Percentiles rank a stretch among this genome's conserved stretches.
Evolutionary conservation across 345 rosid species (phyloP).

Genomic region (Durio zibethinus): DNA sequence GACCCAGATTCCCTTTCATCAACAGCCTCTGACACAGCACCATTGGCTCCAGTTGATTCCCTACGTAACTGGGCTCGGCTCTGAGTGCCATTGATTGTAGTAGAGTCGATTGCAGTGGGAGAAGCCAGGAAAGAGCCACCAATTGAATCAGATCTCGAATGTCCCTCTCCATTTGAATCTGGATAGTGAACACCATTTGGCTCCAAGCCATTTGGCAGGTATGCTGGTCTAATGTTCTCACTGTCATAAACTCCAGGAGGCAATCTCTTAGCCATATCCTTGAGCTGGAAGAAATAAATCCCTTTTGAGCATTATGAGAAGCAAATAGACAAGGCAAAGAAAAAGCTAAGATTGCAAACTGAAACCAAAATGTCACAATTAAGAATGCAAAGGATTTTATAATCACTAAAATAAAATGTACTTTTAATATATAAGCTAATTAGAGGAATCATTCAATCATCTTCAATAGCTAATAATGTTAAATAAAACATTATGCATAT

Average conservation of each 20-base stretch:
- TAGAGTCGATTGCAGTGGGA: slow-evolving; percentile 35
- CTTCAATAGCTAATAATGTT: background rate
- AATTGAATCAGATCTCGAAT: slow-evolving; percentile 62
- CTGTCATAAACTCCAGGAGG: slow-evolving; percentile 66
- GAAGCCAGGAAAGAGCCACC: slow-evolving; percentile 49
- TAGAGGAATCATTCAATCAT: background rate
- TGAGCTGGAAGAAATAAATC: slow-evolving; percentile 50
- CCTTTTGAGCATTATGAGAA: background rate
- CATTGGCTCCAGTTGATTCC: slow-evolving; percentile 43
- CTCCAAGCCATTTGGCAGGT: slow-evolving; percentile 60
- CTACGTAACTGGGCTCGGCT: slow-evolving; percentile 32
- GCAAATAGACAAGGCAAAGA: background rate
- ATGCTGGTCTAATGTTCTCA: slow-evolving; percentile 43
- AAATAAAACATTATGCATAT: background rate
- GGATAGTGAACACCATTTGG: slow-evolving; percentile 56
- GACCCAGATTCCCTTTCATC: slow-evolving; percentile 52
- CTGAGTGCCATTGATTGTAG: slow-evolving; percentile 40
- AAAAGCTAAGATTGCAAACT: background rate
- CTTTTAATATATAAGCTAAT: background rate
- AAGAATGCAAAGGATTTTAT: background rate
- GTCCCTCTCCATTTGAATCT: slow-evolving; percentile 54
- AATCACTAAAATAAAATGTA: background rate
- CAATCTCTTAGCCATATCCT: slow-evolving; percentile 80
- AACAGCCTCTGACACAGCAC: slow-evolving; percentile 47
- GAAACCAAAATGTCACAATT: background rate